phyloP scores from a whole-genome alignment of 2,329 filamentous ascomycete genomes.

The Huntiella savannae region DNA sequence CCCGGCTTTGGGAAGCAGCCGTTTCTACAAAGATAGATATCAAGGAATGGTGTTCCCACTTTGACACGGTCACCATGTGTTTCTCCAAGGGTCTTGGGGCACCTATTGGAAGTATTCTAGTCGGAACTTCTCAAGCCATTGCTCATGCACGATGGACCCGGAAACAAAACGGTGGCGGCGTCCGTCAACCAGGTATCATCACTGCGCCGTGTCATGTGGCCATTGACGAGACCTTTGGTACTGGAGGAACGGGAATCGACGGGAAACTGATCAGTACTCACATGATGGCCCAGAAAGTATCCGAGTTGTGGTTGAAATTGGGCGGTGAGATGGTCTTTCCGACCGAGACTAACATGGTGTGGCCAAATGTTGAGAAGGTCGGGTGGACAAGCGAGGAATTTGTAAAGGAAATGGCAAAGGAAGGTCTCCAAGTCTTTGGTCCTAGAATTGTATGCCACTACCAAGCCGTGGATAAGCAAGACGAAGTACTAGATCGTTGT shows the following conservation, averaged over 20 bases:
- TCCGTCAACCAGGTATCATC: slow-evolving; percentile 54
- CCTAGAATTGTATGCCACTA: slow-evolving; percentile 30
- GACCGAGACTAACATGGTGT: slow-evolving; percentile 83
- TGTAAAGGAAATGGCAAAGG: slow-evolving; percentile 21
- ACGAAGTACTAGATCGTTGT: slow-evolving; percentile 32
- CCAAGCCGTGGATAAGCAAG: slow-evolving; percentile 41
- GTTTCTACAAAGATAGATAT: slow-evolving; percentile 48
- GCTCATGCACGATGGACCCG: slow-evolving; percentile 27
- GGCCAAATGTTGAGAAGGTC: slow-evolving; percentile 52
- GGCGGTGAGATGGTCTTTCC: slow-evolving; percentile 52
- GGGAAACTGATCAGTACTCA: slow-evolving; percentile 44
- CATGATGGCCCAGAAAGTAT: slow-evolving; percentile 41
- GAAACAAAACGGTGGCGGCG: slow-evolving; percentile 56
- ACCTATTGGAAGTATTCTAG: slow-evolving; percentile 58
- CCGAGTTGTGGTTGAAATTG: slow-evolving; percentile 48
- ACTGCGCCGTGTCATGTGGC: slow-evolving; percentile 53
- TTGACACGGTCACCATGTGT: slow-evolving; percentile 60
- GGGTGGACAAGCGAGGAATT: slow-evolving; percentile 25
- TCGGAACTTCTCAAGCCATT: slow-evolving; percentile 26
- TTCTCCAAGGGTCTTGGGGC: slow-evolving; percentile 72
- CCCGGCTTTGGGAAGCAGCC: slow-evolving; percentile 65
- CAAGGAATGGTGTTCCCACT: slow-evolving; percentile 45
- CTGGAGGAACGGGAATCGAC: slow-evolving; percentile 21
- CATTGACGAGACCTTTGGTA: slow-evolving; percentile 31
- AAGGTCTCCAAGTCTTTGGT: slow-evolving; percentile 24